Evolutionary conservation across 108 stramenopile genomes (phyloP).

Genomic region (Nannochloropsis gaditana): DNA sequence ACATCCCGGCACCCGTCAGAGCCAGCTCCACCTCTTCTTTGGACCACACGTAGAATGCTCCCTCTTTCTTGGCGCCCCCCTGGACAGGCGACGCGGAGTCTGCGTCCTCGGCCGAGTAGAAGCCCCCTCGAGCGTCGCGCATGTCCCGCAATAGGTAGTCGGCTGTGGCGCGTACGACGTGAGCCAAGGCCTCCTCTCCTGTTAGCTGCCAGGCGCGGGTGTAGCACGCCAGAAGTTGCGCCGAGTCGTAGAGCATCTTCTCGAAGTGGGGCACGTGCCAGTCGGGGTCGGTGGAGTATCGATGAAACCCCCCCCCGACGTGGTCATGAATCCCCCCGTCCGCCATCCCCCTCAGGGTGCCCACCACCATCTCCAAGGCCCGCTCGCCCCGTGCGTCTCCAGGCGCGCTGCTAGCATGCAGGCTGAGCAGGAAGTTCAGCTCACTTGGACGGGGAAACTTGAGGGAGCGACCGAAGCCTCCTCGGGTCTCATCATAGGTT

Average conservation of each 20-base stretch:
- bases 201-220: conserved; percentile 34
- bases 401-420: conserved; percentile 7
- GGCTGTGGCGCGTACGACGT: conserved; percentile 26
- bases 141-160: conserved; percentile 37
- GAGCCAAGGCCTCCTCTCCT: conserved; percentile 18
- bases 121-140: conserved; percentile 30
- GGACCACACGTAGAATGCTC: conserved; percentile 41
- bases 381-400: conserved; percentile 24
- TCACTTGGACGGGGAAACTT: conserved; percentile 24
- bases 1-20: conserved; percentile 19
- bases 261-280: conserved; percentile 47
- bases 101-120: conserved; percentile 41
- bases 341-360: conserved; percentile 37
- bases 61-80: neutral
- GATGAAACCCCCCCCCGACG: conserved; percentile 27
- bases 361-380: conserved; percentile 35
- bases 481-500: neutral
- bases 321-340: conserved; percentile 41
- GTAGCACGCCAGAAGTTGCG: conserved; percentile 29
- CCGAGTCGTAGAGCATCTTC: conserved; percentile 45
- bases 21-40: conserved; percentile 26
- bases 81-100: conserved; percentile 24
- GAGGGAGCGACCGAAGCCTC: neutral
- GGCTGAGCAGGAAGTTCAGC: conserved; percentile 32
- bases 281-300: conserved; percentile 37